Evolutionary conservation across 805 yeast genomes (phyloP), one percentile per base, ranked within the genome.

Genomic region (Nakazawaea holstii): DNA sequence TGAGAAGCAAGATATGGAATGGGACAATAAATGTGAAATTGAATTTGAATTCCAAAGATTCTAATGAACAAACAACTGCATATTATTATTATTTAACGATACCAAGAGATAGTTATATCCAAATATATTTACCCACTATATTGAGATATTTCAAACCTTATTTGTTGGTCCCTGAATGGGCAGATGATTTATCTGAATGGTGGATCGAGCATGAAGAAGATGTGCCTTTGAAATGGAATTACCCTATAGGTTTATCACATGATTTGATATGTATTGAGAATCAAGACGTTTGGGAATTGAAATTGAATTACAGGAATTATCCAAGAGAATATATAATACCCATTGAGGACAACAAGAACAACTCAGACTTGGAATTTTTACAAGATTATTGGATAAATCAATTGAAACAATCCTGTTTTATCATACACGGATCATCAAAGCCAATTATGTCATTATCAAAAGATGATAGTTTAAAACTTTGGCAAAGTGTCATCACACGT

Each of bases 351-450:
- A n/a, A 40, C 47, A 37, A 31, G 20, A 41, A 44, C n/a, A 30
- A 28, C 10, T 9, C 27, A 9, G 27, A 36, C 11, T 35, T 39
- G 29, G 35, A 35, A 15, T 58, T 70, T 10, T 53, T 79, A 49
- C 71, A 64, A 39, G 76, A 73, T 43, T 73, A 77, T 43, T 82
- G 94, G 83, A 67, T 82, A 51, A 90, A 92, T 59, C 89, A 81
- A 50, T 66, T 89, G 59, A 92, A 94, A 57, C 97, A 92, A 58
- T 76, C 89, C 4, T 80, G 89, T 56, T 88, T 74, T 57, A 78
- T 89, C 0, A 61, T 86, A 33, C 80, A 83, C 53, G 96, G 96
- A 0, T 76, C 79, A n/a, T 74, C 96, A 6, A 88, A 85, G 51
- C 74, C 80, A 2, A 77, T 92, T n/a, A 85, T 92, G 95, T 72